Evolutionary conservation across 2,329 filamentous ascomycete species (phyloP).

Genomic region (Diaporthe citrichinensis): DNA sequence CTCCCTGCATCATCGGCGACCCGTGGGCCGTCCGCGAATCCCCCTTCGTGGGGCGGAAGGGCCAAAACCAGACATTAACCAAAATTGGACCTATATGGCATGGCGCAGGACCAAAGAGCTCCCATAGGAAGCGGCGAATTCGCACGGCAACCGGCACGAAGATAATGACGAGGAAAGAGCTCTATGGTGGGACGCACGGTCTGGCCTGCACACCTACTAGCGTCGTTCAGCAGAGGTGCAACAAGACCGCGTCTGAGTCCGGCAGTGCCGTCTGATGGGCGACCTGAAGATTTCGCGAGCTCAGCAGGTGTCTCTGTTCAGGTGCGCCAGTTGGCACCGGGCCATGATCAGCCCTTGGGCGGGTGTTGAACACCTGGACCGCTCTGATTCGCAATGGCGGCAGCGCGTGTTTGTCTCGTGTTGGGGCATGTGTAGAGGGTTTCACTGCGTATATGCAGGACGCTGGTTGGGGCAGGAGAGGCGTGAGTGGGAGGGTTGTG

Average conservation of each 20-base stretch:
- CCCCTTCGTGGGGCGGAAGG: conserved; percentile 5
- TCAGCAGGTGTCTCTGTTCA: conserved; percentile 10
- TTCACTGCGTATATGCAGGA: conserved; percentile 34
- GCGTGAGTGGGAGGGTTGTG: conserved; percentile 6
- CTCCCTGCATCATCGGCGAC: conserved; percentile 24
- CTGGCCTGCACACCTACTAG: neutral
- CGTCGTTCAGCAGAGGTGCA: neutral
- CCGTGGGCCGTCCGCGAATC: conserved; percentile 5
- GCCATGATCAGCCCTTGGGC: conserved; percentile 37
- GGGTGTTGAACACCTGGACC: neutral
- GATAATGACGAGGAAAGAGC: neutral
- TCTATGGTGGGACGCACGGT: conserved; percentile 8
- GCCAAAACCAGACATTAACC: conserved; percentile 3
- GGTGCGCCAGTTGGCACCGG: conserved; percentile 16
- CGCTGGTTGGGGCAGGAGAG: conserved; percentile 19
- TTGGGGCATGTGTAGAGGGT: conserved; percentile 36
- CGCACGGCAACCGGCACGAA: neutral
- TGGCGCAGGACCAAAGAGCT: neutral
- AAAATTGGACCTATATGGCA: neutral
- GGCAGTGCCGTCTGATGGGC: conserved; percentile 36
- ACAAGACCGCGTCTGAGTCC: neutral
- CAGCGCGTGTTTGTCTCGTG: conserved; percentile 31
- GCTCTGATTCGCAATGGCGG: conserved; percentile 27
- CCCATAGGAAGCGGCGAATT: conserved; percentile 7
- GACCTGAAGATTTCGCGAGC: neutral